Evolutionary conservation across 2,329 filamentous ascomycete species (phyloP).

Genomic region (Magnaporthiopsis rhizophila): DNA sequence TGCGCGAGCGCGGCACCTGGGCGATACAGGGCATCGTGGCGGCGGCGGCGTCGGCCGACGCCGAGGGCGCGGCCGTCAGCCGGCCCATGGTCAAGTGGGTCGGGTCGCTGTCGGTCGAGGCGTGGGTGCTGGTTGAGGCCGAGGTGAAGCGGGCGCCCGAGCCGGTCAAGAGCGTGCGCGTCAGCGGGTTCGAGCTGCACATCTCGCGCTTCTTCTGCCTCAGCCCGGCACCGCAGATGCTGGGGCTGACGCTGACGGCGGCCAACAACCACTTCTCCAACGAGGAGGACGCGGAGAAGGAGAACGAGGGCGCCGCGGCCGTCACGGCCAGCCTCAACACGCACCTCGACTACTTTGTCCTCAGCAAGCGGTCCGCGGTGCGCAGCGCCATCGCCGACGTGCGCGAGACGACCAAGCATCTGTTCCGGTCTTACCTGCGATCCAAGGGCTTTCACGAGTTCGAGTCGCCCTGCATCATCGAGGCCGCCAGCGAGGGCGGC

Average conservation of each 20-base stretch:
- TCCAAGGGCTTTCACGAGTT: slow-evolving; percentile 71
- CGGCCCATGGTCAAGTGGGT: slow-evolving; percentile 96
- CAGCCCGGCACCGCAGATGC: slow-evolving; percentile 49
- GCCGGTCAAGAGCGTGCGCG: slow-evolving; percentile 78
- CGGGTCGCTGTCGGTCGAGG: slow-evolving; percentile 66
- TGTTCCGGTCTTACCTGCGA: slow-evolving; percentile 55
- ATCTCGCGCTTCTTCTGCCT: slow-evolving; percentile 78
- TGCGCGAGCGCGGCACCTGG: slow-evolving; percentile 67
- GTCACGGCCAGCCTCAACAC: slow-evolving; percentile 77
- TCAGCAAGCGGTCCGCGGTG: slow-evolving; percentile 86
- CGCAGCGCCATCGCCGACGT: slow-evolving; percentile 58
- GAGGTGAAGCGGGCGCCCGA: slow-evolving; percentile 74
- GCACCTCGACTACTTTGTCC: slow-evolving; percentile 81
- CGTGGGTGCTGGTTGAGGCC: slow-evolving; percentile 74
- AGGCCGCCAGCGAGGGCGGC: slow-evolving; percentile 85
- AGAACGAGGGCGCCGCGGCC: slow-evolving; percentile 22
- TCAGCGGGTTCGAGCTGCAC: slow-evolving; percentile 78
- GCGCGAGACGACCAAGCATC: slow-evolving; percentile 31
- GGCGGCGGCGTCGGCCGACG: slow-evolving; percentile 27
- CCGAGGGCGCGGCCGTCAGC: slow-evolving; percentile 56
- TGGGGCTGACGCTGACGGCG: slow-evolving; percentile 49
- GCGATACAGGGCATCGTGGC: slow-evolving; percentile 75
- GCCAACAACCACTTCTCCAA: slow-evolving; percentile 48
- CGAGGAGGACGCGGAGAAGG: slow-evolving; percentile 36
- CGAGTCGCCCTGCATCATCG: slow-evolving; percentile 83